A percentile compares a stretch with the other conserved stretches of the same genome.
Evolutionary conservation across 75 land plant genomes (phyloP).

Genomic region (Picea sitchensis): DNA sequence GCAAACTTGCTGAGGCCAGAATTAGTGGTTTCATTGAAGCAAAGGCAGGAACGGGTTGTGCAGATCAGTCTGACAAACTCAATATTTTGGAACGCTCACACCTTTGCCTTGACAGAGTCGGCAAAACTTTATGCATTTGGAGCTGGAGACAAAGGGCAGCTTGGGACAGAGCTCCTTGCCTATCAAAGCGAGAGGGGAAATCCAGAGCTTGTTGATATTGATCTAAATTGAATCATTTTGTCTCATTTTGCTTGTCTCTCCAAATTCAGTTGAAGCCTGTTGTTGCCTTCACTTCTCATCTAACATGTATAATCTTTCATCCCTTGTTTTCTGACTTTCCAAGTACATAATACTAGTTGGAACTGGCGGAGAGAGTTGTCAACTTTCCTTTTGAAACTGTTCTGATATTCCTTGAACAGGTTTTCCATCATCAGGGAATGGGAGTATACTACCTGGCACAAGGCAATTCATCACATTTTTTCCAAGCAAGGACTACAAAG

Average conservation of each 20-base stretch:
- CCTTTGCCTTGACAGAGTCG: constrained; percentile 82
- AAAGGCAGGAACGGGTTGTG: constrained; percentile 54
- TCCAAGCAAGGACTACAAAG: background rate
- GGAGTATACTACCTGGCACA: background rate
- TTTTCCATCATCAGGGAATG: background rate
- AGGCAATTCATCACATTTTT: background rate
- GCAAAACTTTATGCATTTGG: constrained; percentile 85
- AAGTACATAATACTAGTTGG: constrained; percentile 8
- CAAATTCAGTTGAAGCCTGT: background rate
- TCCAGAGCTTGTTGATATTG: constrained; percentile 75
- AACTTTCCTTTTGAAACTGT: constrained; percentile 1
- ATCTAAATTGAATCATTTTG: constrained; percentile 43
- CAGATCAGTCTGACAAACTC: constrained; percentile 88
- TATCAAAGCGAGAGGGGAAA: constrained; percentile 60
- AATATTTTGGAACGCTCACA: constrained; percentile 90
- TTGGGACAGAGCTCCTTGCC: constrained; percentile 58
- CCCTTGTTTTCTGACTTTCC: background rate
- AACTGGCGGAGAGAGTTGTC: background rate
- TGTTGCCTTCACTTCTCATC: background rate
- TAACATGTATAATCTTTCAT: constrained; percentile 8
- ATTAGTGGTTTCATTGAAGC: constrained; percentile 65
- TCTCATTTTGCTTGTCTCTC: constrained; percentile 4
- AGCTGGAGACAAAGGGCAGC: constrained; percentile 91
- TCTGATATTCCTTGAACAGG: background rate
- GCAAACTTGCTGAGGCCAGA: constrained; percentile 68